Evolutionary conservation across 2,329 filamentous ascomycete genomes (phyloP).

Genomic region (Aspergillus pseudoglaucus): DNA sequence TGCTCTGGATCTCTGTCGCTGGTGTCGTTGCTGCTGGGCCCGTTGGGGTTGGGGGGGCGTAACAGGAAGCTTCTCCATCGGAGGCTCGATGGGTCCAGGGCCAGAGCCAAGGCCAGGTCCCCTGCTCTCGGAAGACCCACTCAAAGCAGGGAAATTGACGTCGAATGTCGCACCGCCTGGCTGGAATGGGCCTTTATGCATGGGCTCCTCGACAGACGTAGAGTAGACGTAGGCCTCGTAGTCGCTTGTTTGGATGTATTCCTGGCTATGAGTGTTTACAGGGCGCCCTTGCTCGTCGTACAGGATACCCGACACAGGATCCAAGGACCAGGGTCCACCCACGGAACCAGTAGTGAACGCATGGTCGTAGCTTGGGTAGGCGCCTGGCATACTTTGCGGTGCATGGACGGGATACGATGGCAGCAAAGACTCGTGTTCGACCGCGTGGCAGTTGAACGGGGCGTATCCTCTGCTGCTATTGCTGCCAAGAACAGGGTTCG

Average conservation of each 20-base stretch:
- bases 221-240: too few species aligned
- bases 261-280: too few species aligned
- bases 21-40: not conserved
- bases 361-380: not conserved
- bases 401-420: not conserved
- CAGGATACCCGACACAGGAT: too few species aligned
- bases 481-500: not conserved
- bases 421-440: not conserved
- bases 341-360: too few species aligned
- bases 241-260: too few species aligned
- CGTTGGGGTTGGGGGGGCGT: not conserved
- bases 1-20: not conserved
- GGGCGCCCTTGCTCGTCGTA: too few species aligned
- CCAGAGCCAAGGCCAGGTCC: not conserved
- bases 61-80: not conserved
- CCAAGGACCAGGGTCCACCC: too few species aligned
- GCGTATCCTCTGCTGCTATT: not conserved
- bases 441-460: not conserved
- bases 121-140: not conserved
- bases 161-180: constrained; percentile 11
- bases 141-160: constrained; percentile 15
- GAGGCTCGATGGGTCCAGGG: not conserved
- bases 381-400: not conserved
- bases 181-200: constrained; percentile 8
- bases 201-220: not conserved